Evolutionary conservation across 441 rosid species (phyloP).

Genomic region (Pelargonium cotyledonis): DNA sequence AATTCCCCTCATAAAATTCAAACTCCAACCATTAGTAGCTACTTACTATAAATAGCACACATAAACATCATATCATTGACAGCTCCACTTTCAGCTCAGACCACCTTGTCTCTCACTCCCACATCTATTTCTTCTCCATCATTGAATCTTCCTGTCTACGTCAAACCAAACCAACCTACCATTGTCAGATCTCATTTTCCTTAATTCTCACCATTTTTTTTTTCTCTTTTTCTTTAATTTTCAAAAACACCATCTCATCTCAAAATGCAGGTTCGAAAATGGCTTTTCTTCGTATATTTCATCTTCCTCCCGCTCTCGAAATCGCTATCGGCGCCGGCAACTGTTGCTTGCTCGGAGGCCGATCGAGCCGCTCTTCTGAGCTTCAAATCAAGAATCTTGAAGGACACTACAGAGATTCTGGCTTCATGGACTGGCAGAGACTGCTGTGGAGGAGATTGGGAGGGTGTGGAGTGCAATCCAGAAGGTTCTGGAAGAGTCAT

Average conservation of each 20-base stretch:
- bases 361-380: constrained; percentile 67
- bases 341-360: constrained; percentile 40
- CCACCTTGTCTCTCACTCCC: constrained; percentile 14
- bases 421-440: constrained; percentile 69
- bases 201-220: constrained; percentile 8
- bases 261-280: constrained; percentile 49
- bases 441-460: constrained; percentile 89
- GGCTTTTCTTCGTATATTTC: constrained; percentile 43
- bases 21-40: neutral
- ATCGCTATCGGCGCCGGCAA: constrained; percentile 23
- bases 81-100: constrained; percentile 27
- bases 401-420: constrained; percentile 66
- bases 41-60: constrained; percentile 40
- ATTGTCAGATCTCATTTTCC: constrained; percentile 31
- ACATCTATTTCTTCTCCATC: constrained; percentile 30
- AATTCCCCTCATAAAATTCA: neutral
- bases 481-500: constrained; percentile 62
- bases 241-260: constrained; percentile 14
- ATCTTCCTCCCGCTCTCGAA: constrained; percentile 25
- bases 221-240: neutral
- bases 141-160: constrained; percentile 70
- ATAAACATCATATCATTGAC: constrained; percentile 18
- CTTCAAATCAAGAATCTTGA: constrained; percentile 61
- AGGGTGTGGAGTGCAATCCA: constrained; percentile 69
- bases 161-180: constrained; percentile 37